phyloP scores from a whole-genome alignment of 306 rosid genomes.

The Pueraria montana region DNA sequence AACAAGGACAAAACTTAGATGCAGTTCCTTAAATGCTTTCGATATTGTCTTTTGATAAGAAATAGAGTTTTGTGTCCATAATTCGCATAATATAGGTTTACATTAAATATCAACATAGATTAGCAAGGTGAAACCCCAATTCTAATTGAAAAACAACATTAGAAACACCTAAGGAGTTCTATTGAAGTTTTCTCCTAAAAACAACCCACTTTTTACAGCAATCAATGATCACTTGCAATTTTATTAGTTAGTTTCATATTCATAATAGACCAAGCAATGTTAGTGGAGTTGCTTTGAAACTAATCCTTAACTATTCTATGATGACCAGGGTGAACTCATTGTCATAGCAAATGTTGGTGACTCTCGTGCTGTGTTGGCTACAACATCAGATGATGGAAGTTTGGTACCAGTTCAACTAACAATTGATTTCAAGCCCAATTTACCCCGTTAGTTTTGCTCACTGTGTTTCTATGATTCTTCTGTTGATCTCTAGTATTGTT shows the following conservation, averaged over 20 bases:
- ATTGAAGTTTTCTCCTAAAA: neutral
- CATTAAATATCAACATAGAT: neutral
- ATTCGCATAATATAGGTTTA: neutral
- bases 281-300: constrained; percentile 1
- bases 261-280: neutral
- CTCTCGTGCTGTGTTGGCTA: constrained; percentile 91
- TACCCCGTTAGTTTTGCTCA: constrained; percentile 77
- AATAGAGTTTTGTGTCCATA: neutral
- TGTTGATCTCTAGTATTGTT: neutral
- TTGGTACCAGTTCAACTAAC: constrained; percentile 79
- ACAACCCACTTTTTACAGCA: neutral
- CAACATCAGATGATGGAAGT: constrained; percentile 79
- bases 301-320: constrained; percentile 22
- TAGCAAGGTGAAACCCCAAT: neutral
- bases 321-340: constrained; percentile 72
- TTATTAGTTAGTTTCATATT: neutral
- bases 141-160: neutral
- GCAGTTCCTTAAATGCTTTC: neutral
- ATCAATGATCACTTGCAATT: neutral
- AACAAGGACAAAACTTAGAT: neutral
- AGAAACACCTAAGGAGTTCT: neutral
- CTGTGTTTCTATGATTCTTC: neutral
- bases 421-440: constrained; percentile 91
- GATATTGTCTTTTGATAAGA: neutral
- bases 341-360: constrained; percentile 90